Base-by-base conservation (phyloP, 2,329 filamentous ascomycete genomes). In the Zelopaecilomyces penicillatus region DNA sequence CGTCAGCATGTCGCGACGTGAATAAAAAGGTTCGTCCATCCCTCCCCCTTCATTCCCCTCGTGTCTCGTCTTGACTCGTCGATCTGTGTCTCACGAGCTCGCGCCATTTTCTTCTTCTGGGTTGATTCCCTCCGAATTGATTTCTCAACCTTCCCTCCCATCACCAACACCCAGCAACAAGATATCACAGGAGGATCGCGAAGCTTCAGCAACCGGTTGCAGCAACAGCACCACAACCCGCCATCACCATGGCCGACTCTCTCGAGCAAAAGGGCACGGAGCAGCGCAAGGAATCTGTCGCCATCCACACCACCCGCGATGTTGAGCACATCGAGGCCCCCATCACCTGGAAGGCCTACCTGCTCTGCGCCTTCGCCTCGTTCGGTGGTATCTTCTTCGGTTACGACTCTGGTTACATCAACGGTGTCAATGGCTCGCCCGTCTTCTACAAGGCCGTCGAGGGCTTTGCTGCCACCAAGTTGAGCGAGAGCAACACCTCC, bases 331-430 rank as follows among this genome's bases (percentile, higher is more conserved):
- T 84, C 58, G 82, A 85, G 70, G 81, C 82, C 9, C 80, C 82
- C 54, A 75, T 85, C 55, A 85, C 81, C 52, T 66, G 77, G 65
- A 80, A 82, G 69, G 81, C 81, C 45, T 85, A 85, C 63, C 50
- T 83, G 41, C 75, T 85, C 59, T 85, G 81, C 64, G 81, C 78
- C 52, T 85, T 85, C 52, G 82, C 82, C 48, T 79, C 81, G 31
- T 83, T 85, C 49, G 82, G 82, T 57, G 82, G 78, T 64, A 84
- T 87, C 66, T 83, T 87, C 69, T 85, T 87, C 65, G 85, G 85
- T 41, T 89, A 85, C 65, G 85, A 88, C 57, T 85, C 83, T 36
- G 85, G 84, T 54, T 85, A 85, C 67, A 85, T 86, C 69, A 80
- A 79, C 61, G 80, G 80, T 60, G 78, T 83, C 47, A 66, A 76